Evolutionary conservation across 2,329 filamentous ascomycete species (phyloP), one percentile per base, ranked within the genome.

Genomic region (Magnaporthiopsis incrustans): DNA sequence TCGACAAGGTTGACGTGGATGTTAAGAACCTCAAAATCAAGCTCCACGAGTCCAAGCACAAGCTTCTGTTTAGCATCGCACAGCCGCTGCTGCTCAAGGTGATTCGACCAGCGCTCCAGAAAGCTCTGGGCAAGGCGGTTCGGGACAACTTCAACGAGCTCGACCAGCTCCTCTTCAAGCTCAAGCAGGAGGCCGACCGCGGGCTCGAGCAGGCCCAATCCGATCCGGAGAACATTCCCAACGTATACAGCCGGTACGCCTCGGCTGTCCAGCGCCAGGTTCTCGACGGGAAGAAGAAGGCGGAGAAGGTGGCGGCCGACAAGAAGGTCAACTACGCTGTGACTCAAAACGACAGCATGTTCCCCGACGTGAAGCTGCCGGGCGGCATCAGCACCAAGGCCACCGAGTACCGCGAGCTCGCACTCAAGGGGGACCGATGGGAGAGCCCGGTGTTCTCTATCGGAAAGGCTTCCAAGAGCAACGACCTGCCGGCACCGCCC

Each of bases 11-110:
- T 3, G 82, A 90, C 57, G 91, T 96, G 26, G 87, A 91, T 70
- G 85, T 97, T 69, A 90, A 91, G 78, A 76, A 93, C 72, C 82
- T 97, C 65, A 85, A 89, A 70, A 88, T 99, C 79, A 97, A 96
- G 80, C 77, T 99, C 68, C 92, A 93, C 83, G 87, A 97, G 81
- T 97, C 93, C 63, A 96, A 89, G 76, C 93, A 98, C 84, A 99
- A 97, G 85, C 73, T 95, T 15, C 82, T 98, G 27, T 97, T 98
- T 76, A 81, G 80, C 64, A 74, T 97, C 53, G 89, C 94, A 82
- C 97, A 97, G 83, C 91, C 93, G 5, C 74, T 98, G 32, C 82
- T 96, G 68, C 83, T 97, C 73, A 92, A 89, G 78, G 86, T 92
- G 33, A 85, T 99, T 70, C 89, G 90, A 60, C 92, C 94, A 44